Evolutionary conservation across 345 rosid genomes (phyloP), one percentile per base, ranked within the genome.

Genomic region (Hirschfeldia incana): DNA sequence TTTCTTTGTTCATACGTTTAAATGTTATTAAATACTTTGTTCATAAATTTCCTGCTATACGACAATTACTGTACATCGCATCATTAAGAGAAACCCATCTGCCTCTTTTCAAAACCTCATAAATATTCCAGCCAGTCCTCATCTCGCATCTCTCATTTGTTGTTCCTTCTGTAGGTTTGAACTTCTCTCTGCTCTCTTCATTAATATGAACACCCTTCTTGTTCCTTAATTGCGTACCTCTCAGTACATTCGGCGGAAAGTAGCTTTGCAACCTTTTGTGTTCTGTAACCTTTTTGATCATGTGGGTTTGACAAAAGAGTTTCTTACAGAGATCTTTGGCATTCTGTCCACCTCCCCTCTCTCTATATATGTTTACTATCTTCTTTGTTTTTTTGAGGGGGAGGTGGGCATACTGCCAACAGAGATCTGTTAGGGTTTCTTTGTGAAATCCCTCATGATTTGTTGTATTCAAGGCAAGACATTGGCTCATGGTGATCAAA

Each of bases 271-370:
- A 21, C 21, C 21, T 21, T 21, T 21, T 21, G 21, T 21, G 21
- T 21, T 21, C 21, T 21, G 21, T 21, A 21, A 21, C 21, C 21
- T 21, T 74, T 37, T 4, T 69, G 75, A 69, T 93, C 98, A 88
- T 75, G 86, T 39, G 85, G 91, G 94, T 86, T 89, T 94, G 60
- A 59, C 98, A 92, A 92, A 92, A 69, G 98, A 88, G 93, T 79
- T 84, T 77, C 96, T 85, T 78, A 82, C 96, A 85, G 96, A 87
- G 90, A 80, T 88, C 76, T 84, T 94, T 94, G 98, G 98, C 98
- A 94, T 94, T 94, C 98, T 94, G 98, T 94, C 97, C 98, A 92
- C 98, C 98, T 94, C 98, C 94, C 59, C 60, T 58, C 30, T 76
- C 0, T 39, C 5, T 51, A 2, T 51, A 64, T 39, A 13, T 61